Evolutionary conservation across 2,329 filamentous ascomycete genomes (phyloP), one percentile per base, ranked within the genome.

Genomic region (Madurella fahalii): DNA sequence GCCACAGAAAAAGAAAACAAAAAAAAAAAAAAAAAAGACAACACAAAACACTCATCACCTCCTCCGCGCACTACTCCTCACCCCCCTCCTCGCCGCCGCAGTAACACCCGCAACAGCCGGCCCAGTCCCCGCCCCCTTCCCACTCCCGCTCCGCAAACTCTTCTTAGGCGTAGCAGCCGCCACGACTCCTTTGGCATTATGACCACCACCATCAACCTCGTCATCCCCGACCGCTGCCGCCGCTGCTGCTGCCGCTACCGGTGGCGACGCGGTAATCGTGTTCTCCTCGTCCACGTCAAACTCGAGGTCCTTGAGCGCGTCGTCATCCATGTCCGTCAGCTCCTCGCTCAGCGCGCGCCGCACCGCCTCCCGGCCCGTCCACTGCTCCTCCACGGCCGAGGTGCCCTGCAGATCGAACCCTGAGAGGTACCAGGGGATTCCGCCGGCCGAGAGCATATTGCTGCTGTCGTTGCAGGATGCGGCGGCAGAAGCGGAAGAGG

Each of bases 321-420:
- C 91, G 61, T 96, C 92, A 64, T 95, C 92, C 68, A 96, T 84
- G 67, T 96, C 93, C 53, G 89, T 95, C 18, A 96, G 78, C 63
- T 93, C 89, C 70, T 96, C 92, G 64, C 89, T 95, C 70, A 93
- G 84, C 11, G 34, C 34, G 63, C 74, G 76, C 30, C 80, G 74
- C 37, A 77, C 72, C 1, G 87, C 83, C 52, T 92, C 87, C 34
- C 85, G 80, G 2, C 86, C 89, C 0, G 82, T 84, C 77, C 85
- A 90, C 50, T 84, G 79, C 70, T 93, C 88, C 60, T 87, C 86
- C 52, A 89, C 77, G 9, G 93, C 82, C 0, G 87, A 93, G 0
- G 90, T 95, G 53, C 91, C 93, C 50, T 83, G 52, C 1, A 89
- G 87, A 49, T 94, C 83, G 67, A 95, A 95, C 9, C 83, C 80